Conservation (phyloP, 208 protist species). For the Strigomonas galati region DNA sequence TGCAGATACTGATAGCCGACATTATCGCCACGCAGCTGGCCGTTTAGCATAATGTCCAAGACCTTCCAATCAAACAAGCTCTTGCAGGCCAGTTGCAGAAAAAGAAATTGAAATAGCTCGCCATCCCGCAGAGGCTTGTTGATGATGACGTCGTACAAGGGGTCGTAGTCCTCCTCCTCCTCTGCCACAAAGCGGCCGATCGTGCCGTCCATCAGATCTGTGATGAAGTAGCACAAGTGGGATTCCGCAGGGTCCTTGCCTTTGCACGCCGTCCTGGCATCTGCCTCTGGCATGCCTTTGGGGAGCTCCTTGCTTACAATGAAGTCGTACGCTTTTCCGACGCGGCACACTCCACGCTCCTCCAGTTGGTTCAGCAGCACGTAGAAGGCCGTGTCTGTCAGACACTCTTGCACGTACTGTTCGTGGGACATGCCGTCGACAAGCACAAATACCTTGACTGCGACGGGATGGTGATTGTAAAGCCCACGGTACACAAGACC, state of each 20-base stretch:
- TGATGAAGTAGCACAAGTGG: conserved; percentile 79
- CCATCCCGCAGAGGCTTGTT: conserved; percentile 63
- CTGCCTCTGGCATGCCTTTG: conserved; percentile 42
- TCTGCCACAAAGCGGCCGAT: conserved; percentile 77
- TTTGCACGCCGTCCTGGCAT: conserved; percentile 35
- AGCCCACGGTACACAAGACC: conserved; percentile 70
- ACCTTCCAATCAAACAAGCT: conserved; percentile 75
- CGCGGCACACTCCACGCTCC: conserved; percentile 46
- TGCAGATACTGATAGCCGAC: conserved; percentile 54
- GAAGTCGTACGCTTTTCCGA: conserved; percentile 69
- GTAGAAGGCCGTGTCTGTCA: conserved; percentile 82
- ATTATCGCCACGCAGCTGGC: conserved; percentile 86
- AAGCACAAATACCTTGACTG: conserved; percentile 81
- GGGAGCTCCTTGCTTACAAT: conserved; percentile 57
- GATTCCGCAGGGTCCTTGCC: conserved; percentile 20
- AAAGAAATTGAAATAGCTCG: conserved; percentile 87
- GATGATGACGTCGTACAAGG: conserved; percentile 72
- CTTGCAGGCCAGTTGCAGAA: conserved; percentile 60
- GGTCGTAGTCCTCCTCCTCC: conserved; percentile 78
- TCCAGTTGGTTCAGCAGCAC: conserved; percentile 78
- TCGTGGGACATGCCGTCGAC: conserved; percentile 59
- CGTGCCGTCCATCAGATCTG: conserved; percentile 81
- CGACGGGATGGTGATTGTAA: conserved; percentile 53
- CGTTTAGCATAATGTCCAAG: conserved; percentile 83
- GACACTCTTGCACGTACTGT: conserved; percentile 70